phyloP scores from a whole-genome alignment of 2,329 filamentous ascomycete species.

The Cercospora sesami region DNA sequence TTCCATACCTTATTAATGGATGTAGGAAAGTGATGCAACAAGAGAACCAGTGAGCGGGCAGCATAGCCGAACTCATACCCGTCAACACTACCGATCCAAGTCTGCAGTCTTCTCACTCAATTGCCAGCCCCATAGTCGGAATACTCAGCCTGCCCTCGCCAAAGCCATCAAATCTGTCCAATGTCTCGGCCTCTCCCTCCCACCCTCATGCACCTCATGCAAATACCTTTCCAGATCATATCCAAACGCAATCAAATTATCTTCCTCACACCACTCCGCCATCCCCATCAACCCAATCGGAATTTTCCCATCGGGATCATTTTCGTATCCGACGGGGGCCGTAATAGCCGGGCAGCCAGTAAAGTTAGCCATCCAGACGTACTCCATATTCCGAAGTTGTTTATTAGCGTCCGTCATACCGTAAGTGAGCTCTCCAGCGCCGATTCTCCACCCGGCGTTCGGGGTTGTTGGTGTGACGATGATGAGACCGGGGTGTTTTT shows the following conservation, averaged over 20 bases:
- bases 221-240: slow-evolving; percentile 54
- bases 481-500: slow-evolving; percentile 70
- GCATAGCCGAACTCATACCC: too few relatives aligned
- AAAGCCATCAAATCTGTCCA: slow-evolving; percentile 45
- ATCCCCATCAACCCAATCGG: slow-evolving; percentile 58
- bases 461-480: slow-evolving; percentile 78
- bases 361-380: slow-evolving; percentile 82
- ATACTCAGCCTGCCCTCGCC: slow-evolving; percentile 9
- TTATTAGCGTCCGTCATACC: slow-evolving; percentile 74
- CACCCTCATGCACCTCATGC: slow-evolving; percentile 41
- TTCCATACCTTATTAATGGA: neutral
- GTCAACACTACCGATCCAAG: neutral
- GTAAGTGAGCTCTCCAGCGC: slow-evolving; percentile 52
- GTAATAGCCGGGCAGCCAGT: slow-evolving; percentile 73
- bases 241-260: slow-evolving; percentile 54
- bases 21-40: neutral
- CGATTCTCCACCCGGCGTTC: slow-evolving; percentile 70
- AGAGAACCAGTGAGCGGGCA: neutral
- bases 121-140: neutral
- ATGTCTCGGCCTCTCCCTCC: slow-evolving; percentile 39
- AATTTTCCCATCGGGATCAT: slow-evolving; percentile 56
- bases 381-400: slow-evolving; percentile 78
- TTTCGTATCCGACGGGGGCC: slow-evolving; percentile 71
- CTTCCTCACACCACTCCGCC: slow-evolving; percentile 57
- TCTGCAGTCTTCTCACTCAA: neutral